Evolutionary conservation across 805 yeast species (phyloP).

Genomic region (Kodamaea nitidulidarum): DNA sequence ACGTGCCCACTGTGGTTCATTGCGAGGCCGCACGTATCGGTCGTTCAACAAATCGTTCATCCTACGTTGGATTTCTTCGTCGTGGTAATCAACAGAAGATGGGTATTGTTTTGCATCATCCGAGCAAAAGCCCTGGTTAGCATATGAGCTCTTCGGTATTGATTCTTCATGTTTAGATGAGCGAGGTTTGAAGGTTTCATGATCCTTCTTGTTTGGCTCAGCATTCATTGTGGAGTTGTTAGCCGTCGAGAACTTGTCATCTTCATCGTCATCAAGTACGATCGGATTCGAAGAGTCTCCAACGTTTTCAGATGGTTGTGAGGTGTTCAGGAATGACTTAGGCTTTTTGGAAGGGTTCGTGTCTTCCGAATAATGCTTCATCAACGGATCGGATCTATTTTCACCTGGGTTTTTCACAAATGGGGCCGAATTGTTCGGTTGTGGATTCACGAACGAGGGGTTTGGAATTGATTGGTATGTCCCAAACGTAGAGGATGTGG

Average conservation of each 20-base stretch:
- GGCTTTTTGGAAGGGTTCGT: too few relatives aligned
- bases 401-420: neutral
- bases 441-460: too few relatives aligned
- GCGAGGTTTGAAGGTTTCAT: too few relatives aligned
- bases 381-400: too few relatives aligned
- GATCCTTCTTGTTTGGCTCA: too few relatives aligned
- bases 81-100: neutral
- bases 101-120: neutral
- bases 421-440: too few relatives aligned
- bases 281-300: constrained; percentile 1
- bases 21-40: constrained; percentile 6
- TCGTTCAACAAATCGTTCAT: constrained; percentile 8
- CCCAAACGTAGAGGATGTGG: neutral
- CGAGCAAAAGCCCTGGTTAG: too few relatives aligned
- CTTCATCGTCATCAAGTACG: neutral
- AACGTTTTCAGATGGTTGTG: neutral
- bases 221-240: neutral
- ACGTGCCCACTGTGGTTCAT: constrained; percentile 7
- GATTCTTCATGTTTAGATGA: too few relatives aligned
- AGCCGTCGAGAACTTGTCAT: neutral
- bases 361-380: too few relatives aligned
- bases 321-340: neutral
- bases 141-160: too few relatives aligned
- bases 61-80: constrained; percentile 6
- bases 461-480: neutral